Conservation (phyloP, 805 yeast species). For the Candida tammaniensis region DNA sequence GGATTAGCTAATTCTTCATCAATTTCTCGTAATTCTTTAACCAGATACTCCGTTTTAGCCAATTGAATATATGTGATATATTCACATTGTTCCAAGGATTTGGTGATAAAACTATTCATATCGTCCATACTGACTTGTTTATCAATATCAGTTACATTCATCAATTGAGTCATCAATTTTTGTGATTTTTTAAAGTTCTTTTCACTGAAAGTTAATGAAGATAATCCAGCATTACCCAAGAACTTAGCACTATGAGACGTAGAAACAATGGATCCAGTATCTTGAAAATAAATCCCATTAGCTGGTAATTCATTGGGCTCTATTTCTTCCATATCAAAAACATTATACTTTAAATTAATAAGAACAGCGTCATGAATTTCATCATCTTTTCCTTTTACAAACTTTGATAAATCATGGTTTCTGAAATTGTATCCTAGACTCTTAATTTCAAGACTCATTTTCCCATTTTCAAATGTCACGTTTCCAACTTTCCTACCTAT, state of each 20-base stretch:
- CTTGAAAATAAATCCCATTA: slow-evolving; percentile 64
- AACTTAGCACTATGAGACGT: slow-evolving; percentile 63
- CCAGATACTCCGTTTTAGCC: slow-evolving; percentile 53
- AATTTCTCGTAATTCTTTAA: slow-evolving; percentile 52
- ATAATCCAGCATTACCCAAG: slow-evolving; percentile 57
- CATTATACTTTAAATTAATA: slow-evolving; percentile 24
- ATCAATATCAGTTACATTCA: slow-evolving; percentile 42
- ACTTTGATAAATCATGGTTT: slow-evolving; percentile 16
- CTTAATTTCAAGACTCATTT: slow-evolving; percentile 21
- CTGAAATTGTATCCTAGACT: slow-evolving; percentile 22
- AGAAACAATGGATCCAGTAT: slow-evolving; percentile 59
- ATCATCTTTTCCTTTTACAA: slow-evolving; percentile 12
- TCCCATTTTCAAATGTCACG: slow-evolving; percentile 26
- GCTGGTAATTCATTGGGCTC: slow-evolving; percentile 50
- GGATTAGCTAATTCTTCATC: slow-evolving; percentile 76
- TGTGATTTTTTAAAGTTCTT: slow-evolving; percentile 44
- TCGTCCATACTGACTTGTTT: slow-evolving; percentile 36
- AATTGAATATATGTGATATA: slow-evolving; percentile 66
- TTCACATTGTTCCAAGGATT: slow-evolving; percentile 57
- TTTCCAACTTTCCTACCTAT: slow-evolving; percentile 22
- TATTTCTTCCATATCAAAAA: slow-evolving; percentile 46
- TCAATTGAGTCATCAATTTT: slow-evolving; percentile 39
- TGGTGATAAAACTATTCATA: slow-evolving; percentile 33
- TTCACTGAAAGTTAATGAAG: slow-evolving; percentile 49
- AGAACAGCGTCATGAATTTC: slow-evolving; percentile 31